Evolutionary conservation across 306 rosid genomes (phyloP), one percentile per base, ranked within the genome.

Genomic region (Fagus sylvatica): DNA sequence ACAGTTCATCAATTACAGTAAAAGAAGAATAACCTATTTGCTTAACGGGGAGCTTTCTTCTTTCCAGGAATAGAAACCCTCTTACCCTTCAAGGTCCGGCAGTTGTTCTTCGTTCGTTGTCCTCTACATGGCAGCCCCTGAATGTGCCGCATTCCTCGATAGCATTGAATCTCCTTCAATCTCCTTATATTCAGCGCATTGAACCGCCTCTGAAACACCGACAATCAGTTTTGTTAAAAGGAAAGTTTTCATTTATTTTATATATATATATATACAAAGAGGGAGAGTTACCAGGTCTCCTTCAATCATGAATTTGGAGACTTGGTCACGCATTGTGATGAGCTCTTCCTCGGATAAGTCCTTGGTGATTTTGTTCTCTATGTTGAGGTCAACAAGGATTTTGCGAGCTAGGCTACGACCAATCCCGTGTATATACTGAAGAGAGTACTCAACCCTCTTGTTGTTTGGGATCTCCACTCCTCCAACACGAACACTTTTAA

Each of bases 121-220:
- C 97, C 98, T 79, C 98, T 83, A 76, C 98, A 94, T 3, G 98
- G 98, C 74, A 94, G 85, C 10, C 98, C 97, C 75, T 90, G 92
- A 82, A 87, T 92, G 72, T 94, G 98, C 75, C 98, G 85, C 32
- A 94, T 60, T 60, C 98, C 98, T 84, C 98, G 76, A 65, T 94
- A 94, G 76, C 98, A 94, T 80, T 94, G 98, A 49, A 94, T 94
- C 70, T 94, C 97, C 86, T 88, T 94, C 84, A 94, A 53, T 68
- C 97, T 94, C 93, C 97, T 89, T 56, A 94, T 92, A 37, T 87
- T 88, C 67, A 92, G 77, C 1, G 97, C 98, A 83, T 89, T 92
- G 80, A 92, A 94, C 78, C 97, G 83, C 80, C 97, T 90, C 98
- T 94, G 86, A 41, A 76, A 71, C 75, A 75, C 56, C 42, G 70